Percentiles rank a stretch among this genome's conserved stretches.
Evolutionary conservation across 257 asterid species (phyloP).

Genomic region (Solanum chilense): DNA sequence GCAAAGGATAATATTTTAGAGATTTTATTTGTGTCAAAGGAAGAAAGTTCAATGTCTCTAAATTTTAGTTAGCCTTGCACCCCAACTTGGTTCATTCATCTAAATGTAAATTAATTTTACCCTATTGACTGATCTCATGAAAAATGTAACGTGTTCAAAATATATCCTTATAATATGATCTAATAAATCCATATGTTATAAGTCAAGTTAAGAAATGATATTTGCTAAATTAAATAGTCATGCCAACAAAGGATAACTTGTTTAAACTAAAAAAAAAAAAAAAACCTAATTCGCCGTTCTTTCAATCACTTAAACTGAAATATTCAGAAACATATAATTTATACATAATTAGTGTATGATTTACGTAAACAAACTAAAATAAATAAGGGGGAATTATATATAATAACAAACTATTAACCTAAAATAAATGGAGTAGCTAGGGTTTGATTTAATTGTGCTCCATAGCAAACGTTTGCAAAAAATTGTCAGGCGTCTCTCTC

Average conservation of each 20-base stretch:
- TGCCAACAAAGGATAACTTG: not conserved
- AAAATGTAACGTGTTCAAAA: not conserved
- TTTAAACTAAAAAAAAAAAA: not conserved
- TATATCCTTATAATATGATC: not conserved
- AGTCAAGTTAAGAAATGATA: not conserved
- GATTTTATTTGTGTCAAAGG: not conserved
- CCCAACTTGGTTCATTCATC: no score
- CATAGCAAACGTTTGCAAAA: no score
- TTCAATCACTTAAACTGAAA: not conserved
- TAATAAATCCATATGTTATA: not conserved
- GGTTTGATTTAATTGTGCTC: no score
- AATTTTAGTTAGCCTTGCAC: not conserved
- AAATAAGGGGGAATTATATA: no score
- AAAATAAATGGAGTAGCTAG: no score
- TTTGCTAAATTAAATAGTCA: not conserved
- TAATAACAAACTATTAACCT: no score
- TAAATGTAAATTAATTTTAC: not conserved
- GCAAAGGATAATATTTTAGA: accelerated
- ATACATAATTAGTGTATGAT: not conserved
- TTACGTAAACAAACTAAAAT: not conserved
- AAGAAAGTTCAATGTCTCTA: not conserved
- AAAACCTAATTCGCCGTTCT: not conserved
- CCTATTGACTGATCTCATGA: not conserved
- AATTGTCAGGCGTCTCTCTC: no score
- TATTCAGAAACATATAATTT: no score